These are phyloP conservation scores for Amoeboaphelidium protococcarum DNA, from an alignment of 371 early-diverging fungal species.

Conservation along the genomic window DNA sequence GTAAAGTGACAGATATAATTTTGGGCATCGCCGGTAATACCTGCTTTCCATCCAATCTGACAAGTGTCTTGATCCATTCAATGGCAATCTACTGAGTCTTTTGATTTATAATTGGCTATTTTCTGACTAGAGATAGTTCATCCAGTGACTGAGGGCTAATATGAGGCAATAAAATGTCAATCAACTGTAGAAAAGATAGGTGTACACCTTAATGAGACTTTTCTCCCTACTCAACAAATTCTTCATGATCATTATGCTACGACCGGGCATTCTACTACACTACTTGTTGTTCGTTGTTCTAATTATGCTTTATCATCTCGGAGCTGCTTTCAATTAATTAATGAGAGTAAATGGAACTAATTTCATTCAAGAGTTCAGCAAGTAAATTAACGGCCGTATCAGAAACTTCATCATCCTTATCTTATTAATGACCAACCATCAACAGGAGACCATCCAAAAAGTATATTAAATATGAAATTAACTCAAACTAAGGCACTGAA, in stretches of 20 bases:
- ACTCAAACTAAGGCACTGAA: conserved; percentile 63
- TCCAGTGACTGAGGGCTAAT: too few relatives aligned
- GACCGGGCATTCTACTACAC: too few relatives aligned
- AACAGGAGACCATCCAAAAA: conserved; percentile 61
- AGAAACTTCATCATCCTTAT: conserved; percentile 55
- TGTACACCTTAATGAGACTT: not conserved
- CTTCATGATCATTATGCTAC: not conserved
- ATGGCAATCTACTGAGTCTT: conserved; percentile 63
- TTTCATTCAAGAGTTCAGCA: conserved; percentile 27
- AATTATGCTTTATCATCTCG: not conserved
- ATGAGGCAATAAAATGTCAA: conserved; percentile 50
- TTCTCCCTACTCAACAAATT: not conserved
- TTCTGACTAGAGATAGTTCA: too few relatives aligned
- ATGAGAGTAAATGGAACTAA: not conserved
- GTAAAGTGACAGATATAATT: conserved; percentile 45
- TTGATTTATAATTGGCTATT: conserved; percentile 22
- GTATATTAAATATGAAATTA: conserved; percentile 53
- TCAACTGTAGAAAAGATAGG: conserved; percentile 45
- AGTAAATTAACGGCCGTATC: conserved; percentile 31
- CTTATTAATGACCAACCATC: conserved; percentile 59
- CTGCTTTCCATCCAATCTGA: conserved; percentile 37
- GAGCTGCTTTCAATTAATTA: not conserved
- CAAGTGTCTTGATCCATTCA: conserved; percentile 60
- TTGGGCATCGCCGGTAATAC: conserved; percentile 44
- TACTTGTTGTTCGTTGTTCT: too few relatives aligned